Base-by-base conservation (phyloP, 1,284 basidiomycete genomes). In the Ceratobasidium sp. region DNA sequence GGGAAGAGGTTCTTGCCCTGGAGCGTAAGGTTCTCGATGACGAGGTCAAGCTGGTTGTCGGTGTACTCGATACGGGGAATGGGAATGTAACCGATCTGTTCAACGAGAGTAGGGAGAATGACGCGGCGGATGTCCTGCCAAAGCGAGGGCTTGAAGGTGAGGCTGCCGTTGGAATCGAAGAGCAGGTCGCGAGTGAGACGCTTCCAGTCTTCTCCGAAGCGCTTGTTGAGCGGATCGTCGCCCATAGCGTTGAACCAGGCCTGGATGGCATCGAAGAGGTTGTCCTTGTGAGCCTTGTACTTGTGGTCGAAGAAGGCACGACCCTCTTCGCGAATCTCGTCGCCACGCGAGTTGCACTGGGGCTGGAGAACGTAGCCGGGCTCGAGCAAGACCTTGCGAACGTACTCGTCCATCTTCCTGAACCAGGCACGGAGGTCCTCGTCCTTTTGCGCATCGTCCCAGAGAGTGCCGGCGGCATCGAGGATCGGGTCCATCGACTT, bases 21-120 rank as follows among this genome's bases (percentile, higher is more conserved):
- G 20, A 98, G 84, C 3, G 93, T 90, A 34, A 98, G 84, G 79
- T 98, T 96, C 84, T 98, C 96, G 71, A 98, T 87, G 70, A 97
- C 92, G 58, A 96, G 83, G 74, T 96, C 94, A 72, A 94, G 78
- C n/a, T 84, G 78, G 58, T 91, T 87, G 77, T 95, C 92, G n/a
- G 88, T 89, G 81, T 94, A 96, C 79, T 97, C 94, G 78, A 94
- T 87, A 53, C 93, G 87, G 0, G 93, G 94, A 73, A 97, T 94
- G 27, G 96, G 96, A 68, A 98, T 80, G 78, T 94, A 94, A 25
- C 93, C 93, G 72, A 94, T 82, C 86, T 90, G 40, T 60, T 89
- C 84, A 76, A 96, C 87, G 64, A 97, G 77, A 22, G 85, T 80
- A 22, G 96, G 96, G 0, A 97, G 76, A 74, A 98, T 92, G 72